These are phyloP conservation scores for Artemisia tridentata DNA, from an alignment of 129 eudicot species.

Conservation along the genomic window DNA sequence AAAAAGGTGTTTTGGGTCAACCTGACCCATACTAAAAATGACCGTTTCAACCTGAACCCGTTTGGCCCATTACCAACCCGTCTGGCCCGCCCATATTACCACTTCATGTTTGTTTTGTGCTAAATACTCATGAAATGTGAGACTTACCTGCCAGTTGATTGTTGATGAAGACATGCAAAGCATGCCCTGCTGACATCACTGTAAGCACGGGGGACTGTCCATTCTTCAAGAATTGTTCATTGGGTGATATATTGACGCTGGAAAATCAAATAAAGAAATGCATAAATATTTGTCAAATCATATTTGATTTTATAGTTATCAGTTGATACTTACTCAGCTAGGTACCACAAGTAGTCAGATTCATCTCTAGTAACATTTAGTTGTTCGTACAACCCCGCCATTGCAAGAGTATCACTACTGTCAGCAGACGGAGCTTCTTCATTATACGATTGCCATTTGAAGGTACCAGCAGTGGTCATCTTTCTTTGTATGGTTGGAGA, in stretches of 20 bases:
- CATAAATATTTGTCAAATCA: neutral
- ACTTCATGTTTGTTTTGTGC: neutral
- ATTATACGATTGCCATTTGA: conserved; percentile 73
- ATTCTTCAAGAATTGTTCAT: conserved; percentile 55
- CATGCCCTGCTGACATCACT: conserved; percentile 91
- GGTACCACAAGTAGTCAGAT: conserved; percentile 93
- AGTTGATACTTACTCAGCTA: conserved; percentile 56
- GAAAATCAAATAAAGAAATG: conserved; percentile 9
- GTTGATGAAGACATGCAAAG: conserved; percentile 78
- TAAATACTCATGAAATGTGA: conserved; percentile 11
- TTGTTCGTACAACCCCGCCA: conserved; percentile 72
- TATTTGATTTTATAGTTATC: neutral
- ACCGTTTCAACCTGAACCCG: neutral
- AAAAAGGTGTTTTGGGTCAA: neutral
- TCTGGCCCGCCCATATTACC: no score
- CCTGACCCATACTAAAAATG: neutral
- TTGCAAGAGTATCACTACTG: conserved; percentile 50
- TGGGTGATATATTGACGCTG: conserved; percentile 58
- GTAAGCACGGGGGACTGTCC: conserved; percentile 64
- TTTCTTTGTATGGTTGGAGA: conserved; percentile 36
- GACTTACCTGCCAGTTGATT: conserved; percentile 64
- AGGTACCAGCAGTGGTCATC: conserved; percentile 53
- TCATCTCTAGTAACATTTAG: conserved; percentile 71
- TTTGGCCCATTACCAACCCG: neutral
- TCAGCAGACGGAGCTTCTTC: conserved; percentile 80